Base-by-base conservation (phyloP, 805 yeast genomes). In the Wickerhamiella qilinensis region DNA sequence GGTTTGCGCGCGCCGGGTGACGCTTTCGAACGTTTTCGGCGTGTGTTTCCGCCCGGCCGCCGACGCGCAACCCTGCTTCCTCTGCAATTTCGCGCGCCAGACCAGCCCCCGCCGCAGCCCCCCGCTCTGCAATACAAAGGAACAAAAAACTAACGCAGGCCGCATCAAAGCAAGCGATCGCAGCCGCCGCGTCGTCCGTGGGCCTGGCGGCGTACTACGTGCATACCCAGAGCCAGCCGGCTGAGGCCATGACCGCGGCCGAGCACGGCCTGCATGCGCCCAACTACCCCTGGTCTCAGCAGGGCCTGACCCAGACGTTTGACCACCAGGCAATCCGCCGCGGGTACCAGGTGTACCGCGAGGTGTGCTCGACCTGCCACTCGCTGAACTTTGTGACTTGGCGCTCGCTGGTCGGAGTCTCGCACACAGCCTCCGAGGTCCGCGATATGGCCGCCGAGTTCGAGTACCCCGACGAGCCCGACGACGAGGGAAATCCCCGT, bases 231-330 rank as follows among this genome's bases (percentile, higher is more conserved):
- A 69, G 85, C 22, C 72, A 76, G 61, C 76, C 84, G 46, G 95
- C 95, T 42, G 75, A 73, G 55, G 97, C 97, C 56, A 81, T 88
- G 93, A 86, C 98, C 40, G 93, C 91, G 49, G 95, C 97, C 50
- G 98, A 91, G 68, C 97, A 91, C 66, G 98, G 98, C 51, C 73
- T 91, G 58, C 98, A 91, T 63, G 78, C 98, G 28, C 94, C 97
- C 46, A 76, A 76, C 42, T 86, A 70, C 61, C 79, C 75, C 41
- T 91, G 97, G 97, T 71, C 94, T 33, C 97, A 88, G 65, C 75
- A 72, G 55, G 96, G 96, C 51, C 38, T 46, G 21, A 50, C 50
- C 43, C 38, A 36, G 36, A 70, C 94, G 39, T 86, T 84, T 51
- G 96, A 86, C 68, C 96, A 86, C 64, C 85, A 84, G 43, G 77